These are phyloP conservation scores for Chlorencoelia australis DNA, from an alignment of 2,329 filamentous ascomycete genomes.

Conservation along the genomic window DNA sequence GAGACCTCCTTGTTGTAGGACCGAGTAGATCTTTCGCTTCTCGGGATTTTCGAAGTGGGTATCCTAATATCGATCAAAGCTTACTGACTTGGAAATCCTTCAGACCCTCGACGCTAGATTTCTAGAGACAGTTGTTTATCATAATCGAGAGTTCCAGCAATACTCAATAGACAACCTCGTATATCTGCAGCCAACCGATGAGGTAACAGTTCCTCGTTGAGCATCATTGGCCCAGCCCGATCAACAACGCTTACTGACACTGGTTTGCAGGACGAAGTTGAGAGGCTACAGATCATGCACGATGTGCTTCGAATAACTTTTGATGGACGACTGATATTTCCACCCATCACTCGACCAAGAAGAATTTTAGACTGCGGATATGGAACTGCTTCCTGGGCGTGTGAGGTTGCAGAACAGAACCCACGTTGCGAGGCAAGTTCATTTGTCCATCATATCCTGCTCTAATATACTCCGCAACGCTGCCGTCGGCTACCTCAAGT, in stretches of 20 bases:
- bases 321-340: constrained; percentile 58
- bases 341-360: constrained; percentile 46
- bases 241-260: no score
- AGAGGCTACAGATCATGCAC: constrained; percentile 55
- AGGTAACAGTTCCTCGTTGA: constrained; percentile 39
- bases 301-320: constrained; percentile 53
- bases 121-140: constrained; percentile 47
- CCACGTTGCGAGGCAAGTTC: constrained; percentile 53
- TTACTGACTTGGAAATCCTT: no score
- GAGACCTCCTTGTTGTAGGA: no score
- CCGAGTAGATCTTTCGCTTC: no score
- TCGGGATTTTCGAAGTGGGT: no score
- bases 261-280: constrained; percentile 52
- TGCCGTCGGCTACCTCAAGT: no score
- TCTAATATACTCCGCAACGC: no score
- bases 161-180: constrained; percentile 54
- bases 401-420: constrained; percentile 54
- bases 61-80: no score
- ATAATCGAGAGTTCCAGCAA: constrained; percentile 57
- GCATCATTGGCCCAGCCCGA: neutral
- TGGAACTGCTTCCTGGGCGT: constrained; percentile 61
- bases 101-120: no score
- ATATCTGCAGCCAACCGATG: constrained; percentile 61
- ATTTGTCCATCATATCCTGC: no score
- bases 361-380: constrained; percentile 64